Base-by-base conservation (phyloP, 345 rosid genomes). In the Erysimum cheiranthoides region DNA sequence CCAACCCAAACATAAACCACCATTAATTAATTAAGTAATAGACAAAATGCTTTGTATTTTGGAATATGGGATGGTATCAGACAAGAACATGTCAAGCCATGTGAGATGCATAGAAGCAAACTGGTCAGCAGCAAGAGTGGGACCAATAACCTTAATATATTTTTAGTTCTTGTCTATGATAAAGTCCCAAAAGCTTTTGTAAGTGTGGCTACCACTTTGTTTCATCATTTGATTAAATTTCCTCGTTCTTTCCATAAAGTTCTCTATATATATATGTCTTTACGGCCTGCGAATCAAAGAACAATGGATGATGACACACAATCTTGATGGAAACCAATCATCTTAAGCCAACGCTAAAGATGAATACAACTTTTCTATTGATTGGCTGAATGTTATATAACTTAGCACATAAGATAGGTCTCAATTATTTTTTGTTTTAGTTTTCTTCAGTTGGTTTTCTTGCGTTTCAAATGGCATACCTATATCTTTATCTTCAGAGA, bases 81-180 rank as follows among this genome's bases (percentile, higher is more conserved):
- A 69, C 75, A 76, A 34, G 16, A 11, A 54, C 70, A 76, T 69
- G 79, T 69, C 52, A 43, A 69, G 79, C 75, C 79, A 76, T 76
- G 74, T 69, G 74, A 42, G 49, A 69, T 53, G 70, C 68, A 68
- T 61, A 68, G 46, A 67, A 30, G 68, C 61, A 68, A 57, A 70
- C 65, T 57, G 66, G 56, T 8, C 46, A 67, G 64, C 73, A 68
- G 12, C 52, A 53, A 53, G 8, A 40, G 68, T 68, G 64, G 79
- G 79, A 68, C 70, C 79, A 75, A 21, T 68, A 10, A 14, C 43
- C 10, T 28, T 31, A 11, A 27, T 35, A n/a, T n/a, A n/a, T 66
- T 21, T 10, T 35, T 1, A 3, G 14, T 4, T 42, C 8, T 45
- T 45, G 25, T 50, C 28, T 74, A 65, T 14, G 43, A 16, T 2